phyloP scores from a whole-genome alignment of 2,329 filamentous ascomycete genomes.

The Thelonectria rubi region DNA sequence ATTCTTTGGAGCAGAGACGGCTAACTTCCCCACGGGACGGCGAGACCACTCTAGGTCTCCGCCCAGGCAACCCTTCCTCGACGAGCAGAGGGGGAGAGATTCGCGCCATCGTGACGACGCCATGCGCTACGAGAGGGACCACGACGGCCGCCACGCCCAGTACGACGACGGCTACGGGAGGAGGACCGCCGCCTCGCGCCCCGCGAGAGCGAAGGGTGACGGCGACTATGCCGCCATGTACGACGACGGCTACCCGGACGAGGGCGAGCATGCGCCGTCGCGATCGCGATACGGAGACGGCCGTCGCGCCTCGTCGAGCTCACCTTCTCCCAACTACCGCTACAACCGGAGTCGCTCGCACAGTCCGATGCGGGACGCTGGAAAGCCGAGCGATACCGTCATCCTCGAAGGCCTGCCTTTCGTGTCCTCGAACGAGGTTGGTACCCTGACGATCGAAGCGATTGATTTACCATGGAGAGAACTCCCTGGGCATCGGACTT shows the following conservation, averaged over 20 bases:
- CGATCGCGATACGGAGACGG: conserved; percentile 34
- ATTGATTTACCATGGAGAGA: conserved; percentile 14
- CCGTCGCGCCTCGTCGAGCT: conserved; percentile 37
- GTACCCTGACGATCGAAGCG: conserved; percentile 42
- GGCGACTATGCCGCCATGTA: conserved; percentile 52
- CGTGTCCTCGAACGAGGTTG: conserved; percentile 62
- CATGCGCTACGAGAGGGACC: conserved; percentile 37
- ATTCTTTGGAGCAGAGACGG: conserved; percentile 48
- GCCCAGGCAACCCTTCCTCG: conserved; percentile 50
- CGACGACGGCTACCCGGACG: conserved; percentile 49
- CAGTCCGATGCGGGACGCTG: conserved; percentile 50
- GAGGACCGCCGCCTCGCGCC: conserved; percentile 36
- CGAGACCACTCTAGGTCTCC: conserved; percentile 57
- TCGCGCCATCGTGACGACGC: conserved; percentile 40
- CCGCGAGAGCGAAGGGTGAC: conserved; percentile 43
- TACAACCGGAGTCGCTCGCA: conserved; percentile 47
- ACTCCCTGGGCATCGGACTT: conserved; percentile 21
- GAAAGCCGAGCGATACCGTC: conserved; percentile 59
- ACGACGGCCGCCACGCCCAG: conserved; percentile 40
- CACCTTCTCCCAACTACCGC: conserved; percentile 40
- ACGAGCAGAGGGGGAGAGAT: conserved; percentile 46
- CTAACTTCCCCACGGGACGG: conserved; percentile 57
- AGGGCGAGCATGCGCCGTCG: conserved; percentile 32
- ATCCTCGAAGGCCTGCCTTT: conserved; percentile 64
- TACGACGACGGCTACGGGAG: conserved; percentile 42